Evolutionary conservation across 352 stramenopile species (phyloP).

Genomic region (Elongisporangium undulatum): DNA sequence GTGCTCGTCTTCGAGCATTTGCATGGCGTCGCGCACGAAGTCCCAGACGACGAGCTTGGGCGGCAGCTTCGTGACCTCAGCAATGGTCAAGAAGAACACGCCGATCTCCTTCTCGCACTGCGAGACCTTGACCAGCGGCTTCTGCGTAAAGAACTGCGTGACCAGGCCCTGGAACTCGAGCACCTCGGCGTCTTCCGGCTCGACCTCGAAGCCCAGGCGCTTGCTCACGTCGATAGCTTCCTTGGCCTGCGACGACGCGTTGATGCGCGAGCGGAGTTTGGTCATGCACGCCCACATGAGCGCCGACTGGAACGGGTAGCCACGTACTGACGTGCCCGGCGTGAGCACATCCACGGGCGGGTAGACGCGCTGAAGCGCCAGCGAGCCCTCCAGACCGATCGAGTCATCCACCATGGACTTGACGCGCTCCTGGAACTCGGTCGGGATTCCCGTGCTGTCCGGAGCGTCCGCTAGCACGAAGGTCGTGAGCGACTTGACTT

Average conservation of each 20-base stretch:
- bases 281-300: conserved; percentile 66
- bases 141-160: conserved; percentile 70
- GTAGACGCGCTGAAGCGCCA: conserved; percentile 53
- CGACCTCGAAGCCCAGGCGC: conserved; percentile 70
- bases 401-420: conserved; percentile 72
- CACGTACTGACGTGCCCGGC: conserved; percentile 58
- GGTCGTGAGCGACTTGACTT: conserved; percentile 52
- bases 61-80: conserved; percentile 40
- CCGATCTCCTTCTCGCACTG: conserved; percentile 45
- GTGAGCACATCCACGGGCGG: conserved; percentile 65
- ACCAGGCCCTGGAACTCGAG: conserved; percentile 70
- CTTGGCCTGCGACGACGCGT: conserved; percentile 47
- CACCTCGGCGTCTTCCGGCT: conserved; percentile 63
- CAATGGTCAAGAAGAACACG: conserved; percentile 52
- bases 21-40: conserved; percentile 32
- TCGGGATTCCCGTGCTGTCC: conserved; percentile 38
- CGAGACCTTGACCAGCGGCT: conserved; percentile 16
- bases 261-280: conserved; percentile 56
- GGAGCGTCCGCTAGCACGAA: conserved; percentile 64
- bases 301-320: conserved; percentile 72
- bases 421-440: conserved; percentile 61
- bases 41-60: conserved; percentile 38
- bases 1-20: conserved; percentile 26
- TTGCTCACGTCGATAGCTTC: conserved; percentile 52
- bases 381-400: conserved; percentile 39